Percentiles rank a stretch among this genome's conserved stretches.
phyloP scores from a whole-genome alignment of 805 yeast species.

The Barnettozyma sucrosica region DNA sequence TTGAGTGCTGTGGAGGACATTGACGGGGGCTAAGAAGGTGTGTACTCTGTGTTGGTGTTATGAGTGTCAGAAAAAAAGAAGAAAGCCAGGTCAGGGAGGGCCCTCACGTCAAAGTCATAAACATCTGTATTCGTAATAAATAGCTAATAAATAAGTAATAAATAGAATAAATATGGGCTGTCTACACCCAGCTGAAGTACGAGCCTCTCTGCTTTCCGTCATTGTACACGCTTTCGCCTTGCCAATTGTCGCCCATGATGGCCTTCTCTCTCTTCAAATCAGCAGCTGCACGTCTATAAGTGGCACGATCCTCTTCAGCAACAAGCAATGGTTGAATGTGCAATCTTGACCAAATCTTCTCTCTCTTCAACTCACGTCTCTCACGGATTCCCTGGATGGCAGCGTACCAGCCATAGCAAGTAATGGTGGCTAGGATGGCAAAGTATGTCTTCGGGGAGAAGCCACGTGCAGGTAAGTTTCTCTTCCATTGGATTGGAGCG shows the following conservation, averaged over 20 bases:
- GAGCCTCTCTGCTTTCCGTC: constrained; percentile 35
- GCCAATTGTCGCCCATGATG: constrained; percentile 55
- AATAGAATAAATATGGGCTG: background rate
- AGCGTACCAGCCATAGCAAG: constrained; percentile 68
- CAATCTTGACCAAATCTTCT: constrained; percentile 72
- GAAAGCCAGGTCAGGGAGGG: background rate
- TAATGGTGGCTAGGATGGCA: constrained; percentile 54
- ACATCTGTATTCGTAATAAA: background rate
- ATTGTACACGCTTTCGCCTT: constrained; percentile 40
- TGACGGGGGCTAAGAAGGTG: background rate
- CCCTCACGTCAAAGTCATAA: background rate
- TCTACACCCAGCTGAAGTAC: constrained; percentile 25
- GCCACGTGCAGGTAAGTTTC: constrained; percentile 81
- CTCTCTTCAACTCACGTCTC: constrained; percentile 68
- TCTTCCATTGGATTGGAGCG: constrained; percentile 83
- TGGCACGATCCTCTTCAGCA: constrained; percentile 79
- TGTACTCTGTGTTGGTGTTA: background rate
- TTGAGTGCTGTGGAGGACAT: background rate
- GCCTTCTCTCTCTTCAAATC: constrained; percentile 65
- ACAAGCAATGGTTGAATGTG: constrained; percentile 64
- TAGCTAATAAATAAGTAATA: constrained; percentile 2
- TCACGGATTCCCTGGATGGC: constrained; percentile 65
- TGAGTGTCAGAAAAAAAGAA: background rate
- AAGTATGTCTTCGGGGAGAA: constrained; percentile 73
- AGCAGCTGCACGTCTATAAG: constrained; percentile 63